These are phyloP conservation scores for Cryptococcus sp. DNA, from an alignment of 1,284 basidiomycete genomes.

Conservation along the genomic window DNA sequence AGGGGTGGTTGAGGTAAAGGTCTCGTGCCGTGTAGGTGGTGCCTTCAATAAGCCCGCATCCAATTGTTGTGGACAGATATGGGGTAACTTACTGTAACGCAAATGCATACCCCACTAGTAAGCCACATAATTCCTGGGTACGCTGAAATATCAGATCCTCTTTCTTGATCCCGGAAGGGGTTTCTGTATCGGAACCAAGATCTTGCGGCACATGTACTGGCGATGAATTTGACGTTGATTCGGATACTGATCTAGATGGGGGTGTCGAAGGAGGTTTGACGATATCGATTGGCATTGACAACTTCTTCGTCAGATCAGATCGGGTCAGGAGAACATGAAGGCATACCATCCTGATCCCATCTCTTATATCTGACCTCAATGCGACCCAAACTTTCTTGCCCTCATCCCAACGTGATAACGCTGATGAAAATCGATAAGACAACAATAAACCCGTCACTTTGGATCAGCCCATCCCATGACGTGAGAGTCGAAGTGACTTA, in stretches of 20 bases:
- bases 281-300: not conserved
- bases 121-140: conserved; percentile 38
- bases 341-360: conserved; percentile 42
- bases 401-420: conserved; percentile 39
- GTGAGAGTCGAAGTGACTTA: conserved; percentile 9
- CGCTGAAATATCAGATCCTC: conserved; percentile 8
- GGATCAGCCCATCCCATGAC: not conserved
- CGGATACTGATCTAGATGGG: not conserved
- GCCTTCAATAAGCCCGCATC: conserved; percentile 19
- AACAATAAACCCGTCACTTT: conserved; percentile 39
- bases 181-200: not conserved
- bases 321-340: not conserved
- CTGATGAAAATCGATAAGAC: conserved; percentile 37
- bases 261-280: not conserved
- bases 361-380: conserved; percentile 34
- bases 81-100: conserved; percentile 36
- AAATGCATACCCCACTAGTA: conserved; percentile 43
- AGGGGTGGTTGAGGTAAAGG: conserved; percentile 44
- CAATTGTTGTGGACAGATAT: too few relatives aligned
- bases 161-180: not conserved
- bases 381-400: conserved; percentile 43
- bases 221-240: not conserved
- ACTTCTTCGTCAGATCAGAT: not conserved
- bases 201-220: not conserved
- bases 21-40: conserved; percentile 40